A percentile compares a stretch with the other conserved stretches of the same genome.
Evolutionary conservation across 169 alveolate genomes (phyloP).

Genomic region (Theileria annulata): DNA sequence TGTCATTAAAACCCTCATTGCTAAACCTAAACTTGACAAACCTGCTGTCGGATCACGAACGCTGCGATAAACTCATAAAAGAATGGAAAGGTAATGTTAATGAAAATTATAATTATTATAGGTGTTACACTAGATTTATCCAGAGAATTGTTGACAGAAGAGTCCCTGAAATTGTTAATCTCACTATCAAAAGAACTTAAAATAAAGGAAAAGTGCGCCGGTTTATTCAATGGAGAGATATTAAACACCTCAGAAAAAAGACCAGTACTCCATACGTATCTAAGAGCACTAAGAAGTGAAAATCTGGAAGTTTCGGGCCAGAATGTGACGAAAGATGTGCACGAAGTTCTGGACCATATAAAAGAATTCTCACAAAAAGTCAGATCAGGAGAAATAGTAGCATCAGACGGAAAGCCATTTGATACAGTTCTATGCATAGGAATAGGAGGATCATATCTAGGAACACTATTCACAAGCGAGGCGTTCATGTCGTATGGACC

Average conservation of each 20-base stretch:
- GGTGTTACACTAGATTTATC: slow-evolving; percentile 66
- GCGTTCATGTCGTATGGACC: slow-evolving; percentile 73
- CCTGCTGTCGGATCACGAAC: slow-evolving; percentile 48
- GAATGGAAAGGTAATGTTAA: slow-evolving; percentile 26
- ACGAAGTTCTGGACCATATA: slow-evolving; percentile 74
- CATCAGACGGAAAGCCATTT: slow-evolving; percentile 90
- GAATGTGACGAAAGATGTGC: slow-evolving; percentile 39
- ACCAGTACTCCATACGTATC: slow-evolving; percentile 95
- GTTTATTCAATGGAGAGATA: slow-evolving; percentile 84
- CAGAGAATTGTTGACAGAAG: slow-evolving; percentile 49
- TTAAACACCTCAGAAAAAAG: slow-evolving; percentile 94
- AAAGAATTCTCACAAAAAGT: slow-evolving; percentile 72
- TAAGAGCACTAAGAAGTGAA: slow-evolving; percentile 77
- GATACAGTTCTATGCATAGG: slow-evolving; percentile 92
- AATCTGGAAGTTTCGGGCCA: slow-evolving; percentile 21
- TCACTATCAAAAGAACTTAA: slow-evolving; percentile 34
- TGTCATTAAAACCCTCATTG: slow-evolving; percentile 3
- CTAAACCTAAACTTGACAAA: slow-evolving; percentile 23
- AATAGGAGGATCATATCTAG: slow-evolving; percentile 98
- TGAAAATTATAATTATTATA: background rate
- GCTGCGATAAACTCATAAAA: slow-evolving; percentile 58
- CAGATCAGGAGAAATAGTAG: slow-evolving; percentile 86
- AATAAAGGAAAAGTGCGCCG: slow-evolving; percentile 59
- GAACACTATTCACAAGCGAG: slow-evolving; percentile 91
- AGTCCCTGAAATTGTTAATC: slow-evolving; percentile 30